Conservation (phyloP, 305 asterid species). For the Fraxinus sp. region DNA sequence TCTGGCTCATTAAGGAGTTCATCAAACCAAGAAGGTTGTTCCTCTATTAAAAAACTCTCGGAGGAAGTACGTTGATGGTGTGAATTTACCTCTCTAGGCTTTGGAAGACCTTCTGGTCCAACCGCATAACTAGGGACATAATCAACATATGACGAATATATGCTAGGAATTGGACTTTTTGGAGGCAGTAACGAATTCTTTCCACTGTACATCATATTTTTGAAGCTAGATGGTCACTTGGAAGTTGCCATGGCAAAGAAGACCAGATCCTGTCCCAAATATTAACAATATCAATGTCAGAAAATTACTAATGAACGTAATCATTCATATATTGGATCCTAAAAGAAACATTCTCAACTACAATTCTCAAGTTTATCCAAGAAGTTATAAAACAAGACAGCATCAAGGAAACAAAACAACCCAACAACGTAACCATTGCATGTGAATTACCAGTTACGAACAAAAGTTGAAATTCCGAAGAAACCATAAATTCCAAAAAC, state of each 20-base stretch:
- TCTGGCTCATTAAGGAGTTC: conserved; percentile 75
- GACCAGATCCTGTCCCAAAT: conserved; percentile 32
- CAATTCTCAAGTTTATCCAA: conserved; percentile 2
- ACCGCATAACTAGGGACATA: conserved; percentile 39
- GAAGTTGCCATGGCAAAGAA: conserved; percentile 46
- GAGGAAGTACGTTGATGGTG: conserved; percentile 70
- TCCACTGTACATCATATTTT: conserved; percentile 46
- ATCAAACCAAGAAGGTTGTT: conserved; percentile 74
- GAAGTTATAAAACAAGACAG: conserved; percentile 15
- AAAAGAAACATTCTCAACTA: neutral
- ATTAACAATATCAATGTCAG: conserved; percentile 19
- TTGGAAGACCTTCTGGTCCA: conserved; percentile 37
- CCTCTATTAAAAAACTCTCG: conserved; percentile 54
- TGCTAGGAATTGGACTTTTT: conserved; percentile 65
- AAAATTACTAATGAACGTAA: neutral
- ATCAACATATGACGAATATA: conserved; percentile 45
- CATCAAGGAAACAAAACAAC: conserved; percentile 15
- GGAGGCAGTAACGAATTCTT: conserved; percentile 60
- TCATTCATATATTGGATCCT: neutral
- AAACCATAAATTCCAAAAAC: neutral
- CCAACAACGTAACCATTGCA: conserved; percentile 13
- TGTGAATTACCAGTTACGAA: neutral
- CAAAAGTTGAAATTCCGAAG: neutral
- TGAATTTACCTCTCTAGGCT: conserved; percentile 42
- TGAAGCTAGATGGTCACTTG: conserved; percentile 46